Percentiles rank a stretch among this genome's conserved stretches.
Evolutionary conservation across 1,284 basidiomycete species (phyloP).

Genomic region (Ganoderma lucidum): DNA sequence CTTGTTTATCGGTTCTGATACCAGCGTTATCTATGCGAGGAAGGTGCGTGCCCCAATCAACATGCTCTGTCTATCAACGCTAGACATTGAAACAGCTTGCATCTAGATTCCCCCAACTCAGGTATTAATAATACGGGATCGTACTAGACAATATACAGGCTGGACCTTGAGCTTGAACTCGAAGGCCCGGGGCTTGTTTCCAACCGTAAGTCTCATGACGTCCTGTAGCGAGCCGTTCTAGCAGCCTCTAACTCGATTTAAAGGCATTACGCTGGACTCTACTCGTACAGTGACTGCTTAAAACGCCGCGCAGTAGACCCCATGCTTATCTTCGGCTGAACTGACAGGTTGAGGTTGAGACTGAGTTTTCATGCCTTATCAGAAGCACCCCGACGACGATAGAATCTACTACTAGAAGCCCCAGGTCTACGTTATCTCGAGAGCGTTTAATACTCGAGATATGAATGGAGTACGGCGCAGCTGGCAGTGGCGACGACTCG

Average conservation of each 20-base stretch:
- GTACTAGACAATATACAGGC: neutral
- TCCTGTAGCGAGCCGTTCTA: neutral
- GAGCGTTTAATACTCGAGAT: conserved; percentile 7
- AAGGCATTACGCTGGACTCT: no score
- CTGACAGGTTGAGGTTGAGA: no score
- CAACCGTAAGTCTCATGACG: neutral
- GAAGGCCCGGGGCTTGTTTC: no score
- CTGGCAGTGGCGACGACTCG: neutral
- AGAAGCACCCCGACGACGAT: conserved; percentile 15
- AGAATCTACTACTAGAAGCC: neutral
- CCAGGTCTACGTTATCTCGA: conserved; percentile 18
- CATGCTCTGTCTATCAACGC: neutral
- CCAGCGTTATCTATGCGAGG: conserved; percentile 16
- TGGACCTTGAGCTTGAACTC: neutral
- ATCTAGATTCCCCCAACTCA: no score
- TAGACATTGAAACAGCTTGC: neutral
- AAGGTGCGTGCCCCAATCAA: neutral
- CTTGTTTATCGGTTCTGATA: neutral
- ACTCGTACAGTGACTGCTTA: no score
- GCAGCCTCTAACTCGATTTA: neutral
- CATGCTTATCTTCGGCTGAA: neutral
- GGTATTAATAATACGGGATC: no score
- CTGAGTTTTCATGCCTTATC: conserved; percentile 17
- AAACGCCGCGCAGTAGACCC: no score
- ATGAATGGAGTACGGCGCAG: conserved; percentile 17